These are phyloP conservation scores for Fagopyrum esculentum DNA, from an alignment of 148 eudicot genomes.

Conservation along the genomic window DNA sequence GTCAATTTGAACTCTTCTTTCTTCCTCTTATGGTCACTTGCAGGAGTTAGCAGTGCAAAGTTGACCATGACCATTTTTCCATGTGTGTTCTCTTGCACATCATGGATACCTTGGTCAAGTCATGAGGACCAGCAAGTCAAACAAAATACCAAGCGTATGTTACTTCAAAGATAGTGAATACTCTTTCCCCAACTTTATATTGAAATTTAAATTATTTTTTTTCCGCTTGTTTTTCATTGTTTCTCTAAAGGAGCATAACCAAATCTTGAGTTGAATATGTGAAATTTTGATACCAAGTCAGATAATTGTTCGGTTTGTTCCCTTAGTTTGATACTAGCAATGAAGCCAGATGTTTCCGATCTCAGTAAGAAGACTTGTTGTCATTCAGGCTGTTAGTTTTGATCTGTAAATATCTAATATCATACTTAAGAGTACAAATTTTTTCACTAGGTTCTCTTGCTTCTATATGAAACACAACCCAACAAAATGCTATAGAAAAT, in stretches of 20 bases:
- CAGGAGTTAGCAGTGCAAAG: constrained; percentile 85
- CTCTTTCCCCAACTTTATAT: neutral
- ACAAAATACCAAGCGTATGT: constrained; percentile 37
- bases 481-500: neutral
- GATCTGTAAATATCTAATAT: neutral
- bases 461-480: neutral
- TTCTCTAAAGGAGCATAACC: constrained; percentile 52
- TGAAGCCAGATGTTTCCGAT: constrained; percentile 62
- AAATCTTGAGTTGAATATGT: constrained; percentile 85
- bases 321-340: constrained; percentile 81
- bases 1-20: too few species aligned
- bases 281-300: constrained; percentile 66
- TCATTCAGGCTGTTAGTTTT: too few species aligned
- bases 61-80: constrained; percentile 24
- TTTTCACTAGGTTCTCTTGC: too few species aligned
- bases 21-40: too few species aligned
- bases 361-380: constrained; percentile 31
- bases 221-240: constrained; percentile 10
- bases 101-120: constrained; percentile 52
- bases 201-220: constrained; percentile 1
- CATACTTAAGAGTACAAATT: neutral
- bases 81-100: constrained; percentile 12
- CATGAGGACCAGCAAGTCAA: constrained; percentile 46
- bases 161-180: neutral
- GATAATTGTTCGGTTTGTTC: constrained; percentile 92